Evolutionary conservation across 345 rosid species (phyloP).

Genomic region (Eucalyptus erythrocorys): DNA sequence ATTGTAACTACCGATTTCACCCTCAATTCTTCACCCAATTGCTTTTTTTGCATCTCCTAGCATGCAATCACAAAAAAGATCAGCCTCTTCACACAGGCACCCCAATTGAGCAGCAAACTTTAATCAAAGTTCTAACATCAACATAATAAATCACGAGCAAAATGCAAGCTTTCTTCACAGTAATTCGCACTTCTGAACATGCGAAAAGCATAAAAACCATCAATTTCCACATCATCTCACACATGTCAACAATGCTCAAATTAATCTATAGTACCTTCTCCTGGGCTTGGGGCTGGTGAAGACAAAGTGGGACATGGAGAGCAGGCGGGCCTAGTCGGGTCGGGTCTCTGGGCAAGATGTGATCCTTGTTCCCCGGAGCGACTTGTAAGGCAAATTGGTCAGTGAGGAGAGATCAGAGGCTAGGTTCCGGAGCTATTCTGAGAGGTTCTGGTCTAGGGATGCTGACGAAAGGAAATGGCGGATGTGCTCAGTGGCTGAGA

Average conservation of each 20-base stretch:
- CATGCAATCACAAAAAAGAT: not conserved
- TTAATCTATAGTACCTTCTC: slow-evolving; percentile 42
- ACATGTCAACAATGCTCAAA: not conserved
- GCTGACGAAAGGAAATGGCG: slow-evolving; percentile 34
- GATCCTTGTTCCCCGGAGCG: slow-evolving; percentile 51
- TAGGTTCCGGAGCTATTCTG: slow-evolving; percentile 30
- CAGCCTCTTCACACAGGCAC: not conserved
- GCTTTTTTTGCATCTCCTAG: not conserved
- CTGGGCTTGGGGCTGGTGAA: slow-evolving; percentile 63
- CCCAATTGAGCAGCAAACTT: not conserved
- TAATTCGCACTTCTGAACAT: not conserved
- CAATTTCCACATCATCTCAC: not conserved
- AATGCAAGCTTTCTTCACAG: not conserved
- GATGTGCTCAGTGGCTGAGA: slow-evolving; percentile 23
- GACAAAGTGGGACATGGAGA: slow-evolving; percentile 44
- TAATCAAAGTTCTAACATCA: not conserved
- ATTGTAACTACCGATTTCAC: not conserved
- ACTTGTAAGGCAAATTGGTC: slow-evolving; percentile 29
- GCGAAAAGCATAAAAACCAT: not conserved
- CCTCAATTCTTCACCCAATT: not conserved
- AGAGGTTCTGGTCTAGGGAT: slow-evolving; percentile 29
- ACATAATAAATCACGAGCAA: not conserved
- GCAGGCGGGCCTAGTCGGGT: slow-evolving; percentile 33
- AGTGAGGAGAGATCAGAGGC: slow-evolving; percentile 42
- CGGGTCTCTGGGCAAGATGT: slow-evolving; percentile 26